Conservation (phyloP, 108 stramenopile species). For the Aurantiochytrium sp. region DNA sequence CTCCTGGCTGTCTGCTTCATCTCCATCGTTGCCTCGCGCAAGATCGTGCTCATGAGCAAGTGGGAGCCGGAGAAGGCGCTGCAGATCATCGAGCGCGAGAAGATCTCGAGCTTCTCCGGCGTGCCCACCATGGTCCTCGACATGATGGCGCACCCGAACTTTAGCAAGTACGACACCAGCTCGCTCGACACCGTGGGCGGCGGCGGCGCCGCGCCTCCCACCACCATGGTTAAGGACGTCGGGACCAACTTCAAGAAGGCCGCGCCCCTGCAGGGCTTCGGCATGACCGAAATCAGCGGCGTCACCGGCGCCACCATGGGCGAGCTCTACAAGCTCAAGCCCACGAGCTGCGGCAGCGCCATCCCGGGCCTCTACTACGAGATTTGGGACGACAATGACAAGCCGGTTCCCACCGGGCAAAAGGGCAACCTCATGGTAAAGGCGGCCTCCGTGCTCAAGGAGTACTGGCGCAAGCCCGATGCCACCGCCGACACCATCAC, state of each 20-base stretch:
- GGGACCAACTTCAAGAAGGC: background rate
- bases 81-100: background rate
- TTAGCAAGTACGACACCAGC: background rate
- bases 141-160: constrained; percentile 22
- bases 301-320: background rate
- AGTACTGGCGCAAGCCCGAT: constrained; percentile 74
- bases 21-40: background rate
- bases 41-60: constrained; percentile 29
- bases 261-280: constrained; percentile 24
- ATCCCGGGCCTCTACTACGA: background rate
- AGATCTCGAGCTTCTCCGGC: background rate
- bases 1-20: background rate
- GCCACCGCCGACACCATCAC: constrained; percentile 73
- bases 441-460: constrained; percentile 52
- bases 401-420: background rate
- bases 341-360: background rate
- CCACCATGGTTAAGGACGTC: constrained; percentile 10
- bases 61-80: background rate
- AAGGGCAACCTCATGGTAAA: constrained; percentile 10
- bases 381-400: constrained; percentile 17
- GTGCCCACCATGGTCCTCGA: constrained; percentile 33
- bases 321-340: background rate
- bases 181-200: constrained; percentile 22
- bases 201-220: background rate
- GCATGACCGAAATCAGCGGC: constrained; percentile 32